Evolutionary conservation across 768 basidiomycete genomes (phyloP), one percentile per base, ranked within the genome.

Genomic region (Rhizopogon vinicolor): DNA sequence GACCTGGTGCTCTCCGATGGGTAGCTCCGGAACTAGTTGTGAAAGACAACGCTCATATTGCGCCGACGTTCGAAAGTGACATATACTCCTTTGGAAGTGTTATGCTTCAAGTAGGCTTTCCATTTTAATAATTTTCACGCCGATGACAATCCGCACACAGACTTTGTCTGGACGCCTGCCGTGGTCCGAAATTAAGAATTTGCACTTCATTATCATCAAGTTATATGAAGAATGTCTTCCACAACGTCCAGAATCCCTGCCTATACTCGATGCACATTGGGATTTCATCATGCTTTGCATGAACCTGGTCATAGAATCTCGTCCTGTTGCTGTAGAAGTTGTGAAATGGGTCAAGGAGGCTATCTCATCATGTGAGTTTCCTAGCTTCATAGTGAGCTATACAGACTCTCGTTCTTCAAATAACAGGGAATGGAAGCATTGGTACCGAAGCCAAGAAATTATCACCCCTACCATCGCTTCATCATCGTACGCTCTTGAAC

Each of bases 1-100:
- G 18, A 13, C 31, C 18, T 9, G 57, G 54, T 13, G 44, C 57
- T 13, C 3, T 58, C 5, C 41, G 41, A 14, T 54, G 52, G 52
- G 33, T 19, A 10, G 56, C 56, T 2, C 44, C 56, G 13, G 55
- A 57, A 45, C 13, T 41, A 7, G 44, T 40, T 0, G 19, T 28
- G 10, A 19, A 41, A 28, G 19, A 35, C 3, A 16, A 28, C 3
- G 1, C 7, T n/a, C 25, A 13, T 18, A 43, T 8, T 13, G 10
- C 7, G 12, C 44, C 42, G 2, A 52, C 5, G 3, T 19, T n/a
- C 13, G 31, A 25, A 16, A 52, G n/a, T 14, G 44, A 43, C 29
- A 44, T 40, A 7, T 48, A 43, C 28, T 52, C 44, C 3, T 52
- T 53, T 16, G 48, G 46, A 33, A 29, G 28, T 1, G 19, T 16